Base-by-base conservation (phyloP, 768 basidiomycete species). In the Suillus fuscotomentosus region DNA sequence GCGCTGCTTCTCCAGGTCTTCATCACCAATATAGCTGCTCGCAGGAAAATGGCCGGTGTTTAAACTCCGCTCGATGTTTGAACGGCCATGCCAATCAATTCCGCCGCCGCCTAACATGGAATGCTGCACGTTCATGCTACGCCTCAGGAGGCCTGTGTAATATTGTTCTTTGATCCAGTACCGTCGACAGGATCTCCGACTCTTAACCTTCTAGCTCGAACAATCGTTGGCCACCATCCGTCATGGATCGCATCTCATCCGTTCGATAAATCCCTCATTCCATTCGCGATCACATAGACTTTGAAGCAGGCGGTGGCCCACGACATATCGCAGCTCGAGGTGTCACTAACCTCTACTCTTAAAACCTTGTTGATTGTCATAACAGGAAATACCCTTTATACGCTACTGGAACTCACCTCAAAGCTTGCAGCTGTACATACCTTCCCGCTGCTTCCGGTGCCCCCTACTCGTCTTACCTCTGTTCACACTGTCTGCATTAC, bases 371-470 rank as follows among this genome's bases (percentile, higher is more conserved):
- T 17, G 10, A 8, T 42, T 7, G 6, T 17, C 17, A 11, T 34
- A n/a, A 11, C 64, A 93, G 92, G 85, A 59, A 85, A 42, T 17
- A 81, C 9, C 75, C 82, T 93, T 42, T 93, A 89, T 72, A 86
- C 88, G 5, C 68, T 91, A 3, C 81, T 88, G 14, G 92, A 93
- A 73, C 81, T 94, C 48, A 80, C 81, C 39, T 89, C 31, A 31
- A 31, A 31, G 31, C 81, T 93, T 38, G 78, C n/a, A n/a, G n/a
- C 82, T 2, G 83, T 83, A 41, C 88, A 92, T 75, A 75, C 71
- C 38, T 78, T 87, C 65, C 82, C 83, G 2, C 72, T 83, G 0
- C 74, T 78, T 2, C 81, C 81, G 1, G 74, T 75, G 1, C 69
- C 75, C 3, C 77, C 82, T 22, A 77, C 77, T 17, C 80, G 73